These are phyloP conservation scores for Wallemia mellicola DNA, from an alignment of 1,284 basidiomycete species.

Conservation along the genomic window DNA sequence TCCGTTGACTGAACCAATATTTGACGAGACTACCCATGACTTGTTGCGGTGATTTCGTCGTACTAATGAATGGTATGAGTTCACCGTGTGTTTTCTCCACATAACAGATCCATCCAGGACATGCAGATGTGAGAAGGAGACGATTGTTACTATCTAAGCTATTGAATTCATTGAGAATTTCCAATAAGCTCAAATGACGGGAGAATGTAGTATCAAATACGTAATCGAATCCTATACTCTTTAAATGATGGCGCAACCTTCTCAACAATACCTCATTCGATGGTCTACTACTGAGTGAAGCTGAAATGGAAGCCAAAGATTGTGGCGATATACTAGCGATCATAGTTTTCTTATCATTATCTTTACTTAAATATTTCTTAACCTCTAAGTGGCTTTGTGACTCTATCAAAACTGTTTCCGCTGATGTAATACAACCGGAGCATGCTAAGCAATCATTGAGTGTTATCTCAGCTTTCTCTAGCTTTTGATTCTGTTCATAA, in stretches of 20 bases:
- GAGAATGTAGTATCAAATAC: conserved; percentile 89
- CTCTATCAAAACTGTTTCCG: conserved; percentile 89
- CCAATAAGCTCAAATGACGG: conserved; percentile 50
- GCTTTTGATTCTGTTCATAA: conserved; percentile 26
- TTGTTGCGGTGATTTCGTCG: conserved; percentile 74
- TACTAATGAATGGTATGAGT: conserved; percentile 64
- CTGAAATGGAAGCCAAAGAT: conserved; percentile 59
- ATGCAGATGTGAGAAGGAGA: conserved; percentile 82
- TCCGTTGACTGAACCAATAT: conserved; percentile 32
- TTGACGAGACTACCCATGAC: conserved; percentile 82
- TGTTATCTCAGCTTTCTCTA: conserved; percentile 53
- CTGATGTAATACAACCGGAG: conserved; percentile 94
- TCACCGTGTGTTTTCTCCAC: conserved; percentile 92
- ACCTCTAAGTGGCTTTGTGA: conserved; percentile 86
- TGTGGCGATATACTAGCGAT: conserved; percentile 76
- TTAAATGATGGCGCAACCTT: conserved; percentile 30
- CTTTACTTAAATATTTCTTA: conserved; percentile 31
- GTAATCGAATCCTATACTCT: conserved; percentile 33
- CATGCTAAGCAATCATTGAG: conserved; percentile 82
- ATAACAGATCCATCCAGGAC: conserved; percentile 97
- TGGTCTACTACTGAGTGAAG: conserved; percentile 25
- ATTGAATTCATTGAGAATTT: conserved; percentile 51
- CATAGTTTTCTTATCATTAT: conserved; percentile 24
- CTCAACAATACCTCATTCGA: conserved; percentile 31
- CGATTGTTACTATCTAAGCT: conserved; percentile 25